Evolutionary conservation across 257 asterid genomes (phyloP).

Genomic region (Solanum commersonii): DNA sequence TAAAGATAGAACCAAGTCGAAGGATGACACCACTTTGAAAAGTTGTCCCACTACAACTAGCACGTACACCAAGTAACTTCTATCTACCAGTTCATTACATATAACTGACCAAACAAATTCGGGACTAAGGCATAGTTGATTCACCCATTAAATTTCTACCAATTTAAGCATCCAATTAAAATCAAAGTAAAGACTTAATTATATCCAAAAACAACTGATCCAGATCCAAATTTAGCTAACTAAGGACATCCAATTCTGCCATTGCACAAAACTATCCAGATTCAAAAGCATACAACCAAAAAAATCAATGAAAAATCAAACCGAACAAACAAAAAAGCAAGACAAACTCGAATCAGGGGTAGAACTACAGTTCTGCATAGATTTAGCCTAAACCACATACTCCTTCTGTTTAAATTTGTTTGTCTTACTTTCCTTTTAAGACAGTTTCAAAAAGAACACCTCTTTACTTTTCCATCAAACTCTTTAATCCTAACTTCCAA

Average conservation of each 20-base stretch:
- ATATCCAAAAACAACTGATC: not conserved
- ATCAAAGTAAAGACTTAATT: not conserved
- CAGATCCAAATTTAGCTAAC: not conserved
- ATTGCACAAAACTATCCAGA: not conserved
- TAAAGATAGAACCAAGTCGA: not conserved
- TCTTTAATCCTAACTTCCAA: not conserved
- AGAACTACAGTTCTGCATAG: not conserved
- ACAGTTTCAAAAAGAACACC: not conserved
- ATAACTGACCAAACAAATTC: not conserved
- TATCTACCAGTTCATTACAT: not conserved
- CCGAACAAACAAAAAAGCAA: not conserved
- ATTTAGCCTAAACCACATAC: not conserved
- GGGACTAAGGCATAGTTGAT: not conserved
- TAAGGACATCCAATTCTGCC: not conserved
- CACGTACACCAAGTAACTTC: not conserved
- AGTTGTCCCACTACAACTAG: not conserved
- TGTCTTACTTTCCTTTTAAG: not conserved
- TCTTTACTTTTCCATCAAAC: not conserved
- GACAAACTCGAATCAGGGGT: not conserved
- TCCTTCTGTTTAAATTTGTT: not conserved
- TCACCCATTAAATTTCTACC: not conserved
- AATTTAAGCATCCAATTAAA: not conserved
- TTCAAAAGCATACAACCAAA: not conserved
- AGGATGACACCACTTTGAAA: not conserved
- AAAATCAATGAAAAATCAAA: not conserved